These are phyloP conservation scores for Erythrophleum fordii DNA, from an alignment of 306 rosid genomes.

Conservation along the genomic window DNA sequence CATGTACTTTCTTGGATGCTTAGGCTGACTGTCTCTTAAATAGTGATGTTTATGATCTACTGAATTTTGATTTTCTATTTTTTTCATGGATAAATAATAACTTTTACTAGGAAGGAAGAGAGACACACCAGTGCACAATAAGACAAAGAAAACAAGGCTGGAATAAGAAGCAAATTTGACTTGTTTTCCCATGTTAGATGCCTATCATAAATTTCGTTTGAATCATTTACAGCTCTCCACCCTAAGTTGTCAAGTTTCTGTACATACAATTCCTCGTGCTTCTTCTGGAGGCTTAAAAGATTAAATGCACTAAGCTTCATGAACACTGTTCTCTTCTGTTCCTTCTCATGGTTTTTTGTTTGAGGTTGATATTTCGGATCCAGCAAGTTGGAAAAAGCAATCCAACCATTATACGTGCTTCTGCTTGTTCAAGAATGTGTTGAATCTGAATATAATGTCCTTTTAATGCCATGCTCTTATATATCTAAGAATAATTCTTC, in stretches of 20 bases:
- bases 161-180: background rate
- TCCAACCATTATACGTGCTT: background rate
- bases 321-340: background rate
- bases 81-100: background rate
- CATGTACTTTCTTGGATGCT: slow-evolving; percentile 4
- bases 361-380: background rate
- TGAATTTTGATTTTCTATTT: background rate
- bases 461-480: background rate
- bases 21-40: slow-evolving; percentile 13
- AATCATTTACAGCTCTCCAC: background rate
- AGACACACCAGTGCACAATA: background rate
- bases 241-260: background rate
- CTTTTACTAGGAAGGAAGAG: background rate
- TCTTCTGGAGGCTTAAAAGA: background rate
- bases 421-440: background rate
- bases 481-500: background rate
- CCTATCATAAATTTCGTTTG: background rate
- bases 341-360: background rate
- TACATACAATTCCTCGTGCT: slow-evolving; percentile 2
- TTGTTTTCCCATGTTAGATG: background rate
- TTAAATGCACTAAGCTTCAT: background rate
- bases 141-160: background rate
- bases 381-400: background rate
- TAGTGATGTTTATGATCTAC: slow-evolving; percentile 2
- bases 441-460: background rate